phyloP scores from a whole-genome alignment of 345 rosid genomes.

The Arabidopsis thaliana region DNA sequence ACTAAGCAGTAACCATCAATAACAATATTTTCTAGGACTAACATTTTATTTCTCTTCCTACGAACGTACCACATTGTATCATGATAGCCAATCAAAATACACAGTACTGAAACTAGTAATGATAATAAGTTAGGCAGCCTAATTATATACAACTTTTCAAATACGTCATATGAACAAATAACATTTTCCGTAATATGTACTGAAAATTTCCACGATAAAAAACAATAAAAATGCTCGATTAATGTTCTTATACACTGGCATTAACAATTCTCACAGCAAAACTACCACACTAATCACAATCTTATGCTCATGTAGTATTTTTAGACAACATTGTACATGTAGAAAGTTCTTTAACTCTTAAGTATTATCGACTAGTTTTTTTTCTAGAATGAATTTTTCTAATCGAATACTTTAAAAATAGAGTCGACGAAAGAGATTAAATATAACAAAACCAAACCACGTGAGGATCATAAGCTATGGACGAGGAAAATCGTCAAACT shows the following conservation, averaged over 20 bases:
- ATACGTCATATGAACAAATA: not conserved
- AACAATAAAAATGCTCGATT: not conserved
- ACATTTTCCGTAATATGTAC: too few species aligned
- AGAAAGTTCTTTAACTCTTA: not conserved
- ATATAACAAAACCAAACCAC: not conserved
- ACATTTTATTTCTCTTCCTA: not conserved
- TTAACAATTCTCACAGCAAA: not conserved
- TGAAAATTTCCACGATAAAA: too few species aligned
- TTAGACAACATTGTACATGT: not conserved
- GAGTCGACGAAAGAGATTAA: slow-evolving; percentile 3
- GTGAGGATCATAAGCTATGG: slow-evolving; percentile 30
- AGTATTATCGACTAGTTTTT: not conserved
- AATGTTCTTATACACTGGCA: not conserved
- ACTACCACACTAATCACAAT: too few species aligned
- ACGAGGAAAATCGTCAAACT: slow-evolving; percentile 45
- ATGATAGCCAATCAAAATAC: slow-evolving; percentile 8
- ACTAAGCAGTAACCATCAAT: not conserved
- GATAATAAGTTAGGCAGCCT: slow-evolving; percentile 32
- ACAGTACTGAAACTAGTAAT: not conserved
- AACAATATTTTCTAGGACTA: not conserved
- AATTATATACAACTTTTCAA: slow-evolving; percentile 16
- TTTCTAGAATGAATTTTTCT: not conserved
- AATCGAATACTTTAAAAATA: slow-evolving; percentile 19
- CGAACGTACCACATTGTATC: not conserved
- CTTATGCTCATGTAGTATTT: too few species aligned